Percentiles rank a stretch among this genome's conserved stretches.
phyloP scores from a whole-genome alignment of 148 eudicot genomes.

The Cornus suecica region DNA sequence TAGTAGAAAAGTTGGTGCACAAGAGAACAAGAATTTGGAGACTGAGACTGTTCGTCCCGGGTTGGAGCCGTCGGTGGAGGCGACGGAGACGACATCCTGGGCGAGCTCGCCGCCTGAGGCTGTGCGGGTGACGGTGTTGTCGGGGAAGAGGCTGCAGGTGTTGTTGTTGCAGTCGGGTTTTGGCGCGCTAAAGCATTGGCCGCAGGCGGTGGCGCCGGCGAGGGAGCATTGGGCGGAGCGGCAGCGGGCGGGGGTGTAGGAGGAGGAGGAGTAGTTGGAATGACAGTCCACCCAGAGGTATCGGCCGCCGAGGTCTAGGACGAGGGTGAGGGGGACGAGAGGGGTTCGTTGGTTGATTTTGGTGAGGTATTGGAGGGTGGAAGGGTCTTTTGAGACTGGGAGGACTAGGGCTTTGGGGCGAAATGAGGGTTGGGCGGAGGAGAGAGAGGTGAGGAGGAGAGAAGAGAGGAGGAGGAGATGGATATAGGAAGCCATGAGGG shows the following conservation, averaged over 20 bases:
- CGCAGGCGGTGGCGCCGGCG: conserved; percentile 28
- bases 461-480: conserved; percentile 12
- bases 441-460: conserved; percentile 10
- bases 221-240: conserved; percentile 59
- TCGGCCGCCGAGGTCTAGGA: conserved; percentile 51
- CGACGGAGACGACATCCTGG: conserved; percentile 24
- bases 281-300: conserved; percentile 67
- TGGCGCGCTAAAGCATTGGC: conserved; percentile 14
- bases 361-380: conserved; percentile 57
- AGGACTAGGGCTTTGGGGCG: conserved; percentile 51
- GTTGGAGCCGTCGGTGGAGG: conserved; percentile 48
- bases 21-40: conserved; percentile 17
- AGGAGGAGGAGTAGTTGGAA: conserved; percentile 38
- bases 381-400: conserved; percentile 46
- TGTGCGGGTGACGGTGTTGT: conserved; percentile 35
- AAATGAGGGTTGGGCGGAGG: conserved; percentile 29
- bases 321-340: conserved; percentile 32
- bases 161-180: conserved; percentile 61
- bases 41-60: conserved; percentile 27
- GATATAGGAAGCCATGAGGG: conserved; percentile 20
- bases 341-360: conserved; percentile 56
- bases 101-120: conserved; percentile 35
- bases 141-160: conserved; percentile 49
- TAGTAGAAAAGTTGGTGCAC: conserved; percentile 37
- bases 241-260: conserved; percentile 58